Percentiles rank a stretch among this genome's conserved stretches.
phyloP scores from a whole-genome alignment of 257 asterid species.

The Mitragyna speciosa region DNA sequence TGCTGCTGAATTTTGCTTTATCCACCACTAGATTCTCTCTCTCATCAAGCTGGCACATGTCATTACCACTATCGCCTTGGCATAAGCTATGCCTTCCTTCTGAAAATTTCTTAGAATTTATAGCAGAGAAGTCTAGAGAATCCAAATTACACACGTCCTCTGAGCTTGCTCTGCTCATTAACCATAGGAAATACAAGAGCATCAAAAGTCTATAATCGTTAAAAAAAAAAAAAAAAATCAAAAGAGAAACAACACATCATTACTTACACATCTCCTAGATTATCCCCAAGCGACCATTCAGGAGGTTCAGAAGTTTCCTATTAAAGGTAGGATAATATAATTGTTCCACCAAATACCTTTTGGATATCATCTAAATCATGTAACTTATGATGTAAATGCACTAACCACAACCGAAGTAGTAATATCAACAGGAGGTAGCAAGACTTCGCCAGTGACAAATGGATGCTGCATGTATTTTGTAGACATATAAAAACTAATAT shows the following conservation, averaged over 20 bases:
- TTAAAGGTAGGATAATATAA: background rate
- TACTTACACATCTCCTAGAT: slow-evolving; percentile 17
- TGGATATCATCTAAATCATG: background rate
- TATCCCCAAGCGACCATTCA: background rate
- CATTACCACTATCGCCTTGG: slow-evolving; percentile 22
- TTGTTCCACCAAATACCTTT: background rate
- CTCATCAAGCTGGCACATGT: slow-evolving; percentile 37
- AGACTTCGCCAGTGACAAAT: slow-evolving; percentile 31
- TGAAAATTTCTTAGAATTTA: slow-evolving; percentile 22
- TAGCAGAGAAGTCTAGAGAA: slow-evolving; percentile 30
- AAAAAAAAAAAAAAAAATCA: slow-evolving; percentile 1
- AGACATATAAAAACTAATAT: background rate
- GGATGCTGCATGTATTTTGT: slow-evolving; percentile 31
- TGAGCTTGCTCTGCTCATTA: slow-evolving; percentile 30
- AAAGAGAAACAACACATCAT: background rate
- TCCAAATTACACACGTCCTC: slow-evolving; percentile 42
- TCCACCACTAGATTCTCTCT: slow-evolving; percentile 18
- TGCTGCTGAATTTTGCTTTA: slow-evolving; percentile 17
- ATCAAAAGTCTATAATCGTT: background rate
- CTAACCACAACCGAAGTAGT: slow-evolving; percentile 24
- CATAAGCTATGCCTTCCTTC: slow-evolving; percentile 18
- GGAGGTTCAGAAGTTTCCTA: slow-evolving; percentile 24
- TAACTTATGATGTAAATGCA: background rate
- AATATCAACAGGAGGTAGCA: slow-evolving; percentile 17
- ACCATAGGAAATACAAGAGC: background rate